Evolutionary conservation across 768 basidiomycete species (phyloP), one percentile per base, ranked within the genome.

Genomic region (Termitomyces sp.): DNA sequence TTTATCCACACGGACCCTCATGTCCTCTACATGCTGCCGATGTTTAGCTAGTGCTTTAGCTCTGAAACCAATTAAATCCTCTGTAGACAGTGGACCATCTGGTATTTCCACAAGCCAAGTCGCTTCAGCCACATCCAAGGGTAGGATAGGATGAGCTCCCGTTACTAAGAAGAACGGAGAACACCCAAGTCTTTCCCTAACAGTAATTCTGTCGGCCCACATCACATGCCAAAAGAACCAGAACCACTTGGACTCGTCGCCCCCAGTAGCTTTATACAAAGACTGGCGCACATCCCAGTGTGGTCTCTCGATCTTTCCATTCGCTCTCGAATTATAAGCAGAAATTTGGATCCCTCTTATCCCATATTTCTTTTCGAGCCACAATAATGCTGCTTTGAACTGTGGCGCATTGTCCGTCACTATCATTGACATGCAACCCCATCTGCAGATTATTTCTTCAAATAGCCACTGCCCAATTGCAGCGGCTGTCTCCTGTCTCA

Each of bases 261-360:
- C n/a, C n/a, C n/a, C n/a, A n/a, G n/a, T n/a, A n/a, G n/a, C n/a
- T n/a, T n/a, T n/a, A n/a, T n/a, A n/a, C n/a, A n/a, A n/a, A n/a
- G n/a, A n/a, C n/a, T n/a, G n/a, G n/a, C n/a, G n/a, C n/a, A n/a
- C n/a, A n/a, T n/a, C n/a, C n/a, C n/a, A n/a, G n/a, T n/a, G n/a
- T n/a, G 56, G 49, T 13, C 35, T 7, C 52, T 79, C 71, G 0
- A 78, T 64, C 0, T 71, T 57, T 0, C 79, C 70, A n/a, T 80
- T 79, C 10, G 40, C 40, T 41, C 18, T n/a, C 18, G n/a, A 41
- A 18, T 41, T 41, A 41, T 80, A 81, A 0, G 70, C 63, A 0
- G 71, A 75, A 3, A 80, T 77, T 0, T 63, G 58, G 16, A 80
- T 78, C 41, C 78, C 74, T 0, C 58, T 53, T n/a, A 80, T 76